These are phyloP conservation scores for Naematelia aurantialba DNA, from an alignment of 768 basidiomycete genomes.

Conservation along the genomic window DNA sequence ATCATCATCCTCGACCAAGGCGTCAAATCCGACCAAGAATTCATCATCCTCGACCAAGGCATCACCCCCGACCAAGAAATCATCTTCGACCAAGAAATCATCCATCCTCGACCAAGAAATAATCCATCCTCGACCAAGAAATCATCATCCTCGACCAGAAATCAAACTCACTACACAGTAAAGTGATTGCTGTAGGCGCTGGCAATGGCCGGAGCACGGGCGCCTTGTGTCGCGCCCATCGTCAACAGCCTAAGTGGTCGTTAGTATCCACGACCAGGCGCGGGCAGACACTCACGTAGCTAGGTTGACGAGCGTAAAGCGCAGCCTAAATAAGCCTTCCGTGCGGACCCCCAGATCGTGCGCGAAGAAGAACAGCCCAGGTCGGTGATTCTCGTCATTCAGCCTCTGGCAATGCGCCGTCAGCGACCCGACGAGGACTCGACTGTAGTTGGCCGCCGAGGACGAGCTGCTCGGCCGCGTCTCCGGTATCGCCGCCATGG, in stretches of 20 bases:
- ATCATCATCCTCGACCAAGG: too few relatives aligned
- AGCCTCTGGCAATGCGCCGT: slow-evolving; percentile 81
- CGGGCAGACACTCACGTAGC: slow-evolving; percentile 66
- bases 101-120: too few relatives aligned
- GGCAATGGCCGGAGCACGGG: slow-evolving; percentile 63
- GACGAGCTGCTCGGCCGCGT: neutral
- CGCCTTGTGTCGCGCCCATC: neutral
- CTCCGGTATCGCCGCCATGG: neutral
- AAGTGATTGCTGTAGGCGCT: slow-evolving; percentile 79
- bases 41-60: too few relatives aligned
- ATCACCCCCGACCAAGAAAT: too few relatives aligned
- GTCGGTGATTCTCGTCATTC: slow-evolving; percentile 75
- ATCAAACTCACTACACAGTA: slow-evolving; percentile 59
- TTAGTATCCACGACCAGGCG: slow-evolving; percentile 53
- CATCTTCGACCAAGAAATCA: too few relatives aligned
- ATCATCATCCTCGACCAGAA: neutral
- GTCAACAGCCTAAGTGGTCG: slow-evolving; percentile 60
- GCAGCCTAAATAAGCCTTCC: slow-evolving; percentile 82
- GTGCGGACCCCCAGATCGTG: slow-evolving; percentile 90
- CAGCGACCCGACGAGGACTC: slow-evolving; percentile 84
- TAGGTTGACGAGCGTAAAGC: slow-evolving; percentile 83
- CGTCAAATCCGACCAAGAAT: too few relatives aligned
- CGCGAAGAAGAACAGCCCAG: slow-evolving; percentile 91
- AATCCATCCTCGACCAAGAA: too few relatives aligned
- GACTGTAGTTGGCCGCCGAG: slow-evolving; percentile 59